Percentiles rank a stretch among this genome's conserved stretches.
Evolutionary conservation across 257 asterid species (phyloP).

Genomic region (Euphrasia confusa): DNA sequence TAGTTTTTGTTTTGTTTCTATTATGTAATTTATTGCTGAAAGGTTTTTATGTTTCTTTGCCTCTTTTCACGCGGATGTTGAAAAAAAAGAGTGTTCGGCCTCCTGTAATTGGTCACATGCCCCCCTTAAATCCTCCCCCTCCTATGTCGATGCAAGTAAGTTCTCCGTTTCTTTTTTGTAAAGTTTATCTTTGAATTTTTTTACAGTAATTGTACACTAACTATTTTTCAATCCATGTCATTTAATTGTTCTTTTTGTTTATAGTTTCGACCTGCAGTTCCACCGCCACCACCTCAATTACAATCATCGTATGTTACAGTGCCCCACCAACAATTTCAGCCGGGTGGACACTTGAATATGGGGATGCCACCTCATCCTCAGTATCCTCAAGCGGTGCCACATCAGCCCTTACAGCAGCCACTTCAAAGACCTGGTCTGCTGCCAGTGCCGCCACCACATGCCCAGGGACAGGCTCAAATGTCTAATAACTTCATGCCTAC

Average conservation of each 20-base stretch:
- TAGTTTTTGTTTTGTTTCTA: slow-evolving; percentile 20
- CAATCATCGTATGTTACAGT: slow-evolving; percentile 53
- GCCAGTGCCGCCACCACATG: slow-evolving; percentile 43
- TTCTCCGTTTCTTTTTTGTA: slow-evolving; percentile 20
- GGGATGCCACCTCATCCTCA: slow-evolving; percentile 66
- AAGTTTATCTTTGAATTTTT: slow-evolving; percentile 14
- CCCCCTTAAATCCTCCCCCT: slow-evolving; percentile 64
- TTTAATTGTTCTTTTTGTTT: slow-evolving; percentile 20
- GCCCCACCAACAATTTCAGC: slow-evolving; percentile 69
- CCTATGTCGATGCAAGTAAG: slow-evolving; percentile 80
- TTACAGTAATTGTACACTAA: slow-evolving; percentile 12
- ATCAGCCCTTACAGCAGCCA: slow-evolving; percentile 31
- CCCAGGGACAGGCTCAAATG: slow-evolving; percentile 42
- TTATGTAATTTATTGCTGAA: slow-evolving; percentile 4
- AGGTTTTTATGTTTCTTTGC: slow-evolving; percentile 8
- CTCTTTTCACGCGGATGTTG: slow-evolving; percentile 24
- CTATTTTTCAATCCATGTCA: slow-evolving; percentile 14
- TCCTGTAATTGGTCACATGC: slow-evolving; percentile 49
- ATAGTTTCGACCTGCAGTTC: slow-evolving; percentile 64
- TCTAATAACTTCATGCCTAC: slow-evolving; percentile 55
- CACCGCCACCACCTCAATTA: slow-evolving; percentile 64
- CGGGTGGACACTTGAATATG: slow-evolving; percentile 49
- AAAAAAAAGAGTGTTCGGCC: slow-evolving; percentile 59
- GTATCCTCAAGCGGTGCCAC: slow-evolving; percentile 57
- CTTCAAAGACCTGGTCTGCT: slow-evolving; percentile 50